Conservation (phyloP, 2,329 filamentous ascomycete species). For the Diaporthe sp. region DNA sequence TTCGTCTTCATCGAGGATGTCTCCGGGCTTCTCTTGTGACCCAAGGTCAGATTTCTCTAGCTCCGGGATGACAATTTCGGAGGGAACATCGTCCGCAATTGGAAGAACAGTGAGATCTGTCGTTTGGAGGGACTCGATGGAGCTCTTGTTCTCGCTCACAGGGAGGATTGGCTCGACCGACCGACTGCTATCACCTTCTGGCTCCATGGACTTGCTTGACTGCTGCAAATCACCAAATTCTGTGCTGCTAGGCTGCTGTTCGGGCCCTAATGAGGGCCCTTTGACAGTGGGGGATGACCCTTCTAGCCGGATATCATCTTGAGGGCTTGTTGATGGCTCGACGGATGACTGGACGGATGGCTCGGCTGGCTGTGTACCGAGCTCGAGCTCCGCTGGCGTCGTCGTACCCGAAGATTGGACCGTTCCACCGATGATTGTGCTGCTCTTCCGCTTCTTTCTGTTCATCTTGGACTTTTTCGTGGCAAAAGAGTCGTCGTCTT, state of each 20-base stretch:
- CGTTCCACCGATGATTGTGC: not conserved
- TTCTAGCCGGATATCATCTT: not conserved
- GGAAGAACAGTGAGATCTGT: not conserved
- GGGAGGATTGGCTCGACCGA: not conserved
- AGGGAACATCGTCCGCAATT: not conserved
- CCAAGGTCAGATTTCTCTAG: not conserved
- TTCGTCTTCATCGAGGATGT: constrained; percentile 11
- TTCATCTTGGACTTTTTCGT: constrained; percentile 53
- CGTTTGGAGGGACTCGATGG: not conserved
- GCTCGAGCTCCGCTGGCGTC: not conserved
- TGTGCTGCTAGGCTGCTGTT: not conserved
- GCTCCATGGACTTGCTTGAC: not conserved
- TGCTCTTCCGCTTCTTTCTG: constrained; percentile 45
- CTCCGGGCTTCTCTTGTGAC: not conserved
- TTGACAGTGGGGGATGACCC: not conserved
- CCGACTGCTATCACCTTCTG: not conserved
- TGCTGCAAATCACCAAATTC: not conserved
- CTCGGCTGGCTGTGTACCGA: not conserved
- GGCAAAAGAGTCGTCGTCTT: constrained; percentile 42
- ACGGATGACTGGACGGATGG: not conserved
- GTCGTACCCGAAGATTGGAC: constrained; percentile 2
- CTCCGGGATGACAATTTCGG: not conserved
- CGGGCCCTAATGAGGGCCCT: not conserved
- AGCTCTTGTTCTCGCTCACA: not conserved
- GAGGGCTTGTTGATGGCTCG: not conserved